phyloP scores from a whole-genome alignment of 805 yeast genomes.

The Ogataea methanolica region DNA sequence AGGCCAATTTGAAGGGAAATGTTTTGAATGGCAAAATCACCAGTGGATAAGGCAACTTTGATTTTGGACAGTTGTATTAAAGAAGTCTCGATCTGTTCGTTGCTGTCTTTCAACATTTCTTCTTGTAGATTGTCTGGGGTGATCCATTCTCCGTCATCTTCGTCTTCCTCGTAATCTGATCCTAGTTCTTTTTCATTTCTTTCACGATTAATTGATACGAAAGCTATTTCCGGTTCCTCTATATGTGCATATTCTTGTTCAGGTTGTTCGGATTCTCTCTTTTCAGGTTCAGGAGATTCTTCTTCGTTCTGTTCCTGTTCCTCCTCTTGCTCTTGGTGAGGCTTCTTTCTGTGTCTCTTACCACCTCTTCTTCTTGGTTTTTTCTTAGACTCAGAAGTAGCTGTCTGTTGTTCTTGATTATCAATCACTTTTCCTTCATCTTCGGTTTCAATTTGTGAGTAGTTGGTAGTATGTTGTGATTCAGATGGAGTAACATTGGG shows the following conservation, averaged over 20 bases:
- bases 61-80: slow-evolving; percentile 26
- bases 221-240: slow-evolving; percentile 7
- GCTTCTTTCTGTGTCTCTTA: slow-evolving; percentile 56
- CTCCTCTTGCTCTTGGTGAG: slow-evolving; percentile 2
- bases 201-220: slow-evolving; percentile 4
- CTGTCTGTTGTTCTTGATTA: slow-evolving; percentile 3
- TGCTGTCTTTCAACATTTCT: slow-evolving; percentile 62
- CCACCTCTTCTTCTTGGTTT: slow-evolving; percentile 60
- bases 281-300: slow-evolving; percentile 1
- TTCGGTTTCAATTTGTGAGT: neutral
- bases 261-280: slow-evolving; percentile 1
- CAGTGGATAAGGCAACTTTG: slow-evolving; percentile 83
- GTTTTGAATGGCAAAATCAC: slow-evolving; percentile 97
- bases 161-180: slow-evolving; percentile 59
- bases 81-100: slow-evolving; percentile 48
- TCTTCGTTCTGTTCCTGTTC: slow-evolving; percentile 4
- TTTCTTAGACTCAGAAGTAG: slow-evolving; percentile 22
- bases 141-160: slow-evolving; percentile 88
- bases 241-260: slow-evolving; percentile 5
- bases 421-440: slow-evolving; percentile 4
- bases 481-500: no score
- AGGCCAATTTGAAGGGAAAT: slow-evolving; percentile 89
- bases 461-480: neutral
- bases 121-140: slow-evolving; percentile 80
- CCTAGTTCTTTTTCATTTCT: slow-evolving; percentile 20